A percentile compares a stretch with the other conserved stretches of the same genome.
Evolutionary conservation across 2,329 filamentous ascomycete species (phyloP).

Genomic region (Pseudogymnoascus sp.): DNA sequence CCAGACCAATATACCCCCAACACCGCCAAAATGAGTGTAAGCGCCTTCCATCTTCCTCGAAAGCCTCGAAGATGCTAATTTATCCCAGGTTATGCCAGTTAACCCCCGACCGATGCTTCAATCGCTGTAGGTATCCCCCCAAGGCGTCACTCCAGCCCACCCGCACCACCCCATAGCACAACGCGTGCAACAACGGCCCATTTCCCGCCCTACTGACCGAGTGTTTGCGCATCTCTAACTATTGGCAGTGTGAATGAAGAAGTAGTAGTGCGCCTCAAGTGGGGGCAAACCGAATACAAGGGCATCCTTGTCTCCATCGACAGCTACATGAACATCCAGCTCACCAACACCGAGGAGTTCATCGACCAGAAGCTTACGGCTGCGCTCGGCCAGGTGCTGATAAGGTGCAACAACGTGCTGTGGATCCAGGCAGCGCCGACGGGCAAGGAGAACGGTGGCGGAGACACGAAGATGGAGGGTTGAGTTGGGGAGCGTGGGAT

Average conservation of each 20-base stretch:
- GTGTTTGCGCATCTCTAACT: background rate
- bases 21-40: constrained; percentile 32
- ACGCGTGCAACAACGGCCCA: background rate
- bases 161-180: background rate
- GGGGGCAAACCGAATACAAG: constrained; percentile 97
- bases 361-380: constrained; percentile 81
- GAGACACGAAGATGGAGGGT: constrained; percentile 51
- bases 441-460: constrained; percentile 35
- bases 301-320: constrained; percentile 87
- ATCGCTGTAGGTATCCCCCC: constrained; percentile 57
- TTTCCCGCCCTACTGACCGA: background rate
- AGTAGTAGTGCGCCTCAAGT: constrained; percentile 89
- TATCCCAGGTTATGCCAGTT: constrained; percentile 71
- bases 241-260: constrained; percentile 70
- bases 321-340: constrained; percentile 98
- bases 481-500: constrained; percentile 15
- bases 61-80: constrained; percentile 19
- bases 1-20: constrained; percentile 1
- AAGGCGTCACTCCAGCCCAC: constrained; percentile 6
- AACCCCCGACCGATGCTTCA: constrained; percentile 97
- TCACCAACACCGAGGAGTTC: constrained; percentile 85
- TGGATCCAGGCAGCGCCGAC: constrained; percentile 64
- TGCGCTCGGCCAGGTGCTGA: constrained; percentile 80
- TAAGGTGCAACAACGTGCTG: constrained; percentile 96
- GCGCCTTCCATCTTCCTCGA: constrained; percentile 9